phyloP scores from a whole-genome alignment of 2,329 filamentous ascomycete species.

The Fusarium citri region DNA sequence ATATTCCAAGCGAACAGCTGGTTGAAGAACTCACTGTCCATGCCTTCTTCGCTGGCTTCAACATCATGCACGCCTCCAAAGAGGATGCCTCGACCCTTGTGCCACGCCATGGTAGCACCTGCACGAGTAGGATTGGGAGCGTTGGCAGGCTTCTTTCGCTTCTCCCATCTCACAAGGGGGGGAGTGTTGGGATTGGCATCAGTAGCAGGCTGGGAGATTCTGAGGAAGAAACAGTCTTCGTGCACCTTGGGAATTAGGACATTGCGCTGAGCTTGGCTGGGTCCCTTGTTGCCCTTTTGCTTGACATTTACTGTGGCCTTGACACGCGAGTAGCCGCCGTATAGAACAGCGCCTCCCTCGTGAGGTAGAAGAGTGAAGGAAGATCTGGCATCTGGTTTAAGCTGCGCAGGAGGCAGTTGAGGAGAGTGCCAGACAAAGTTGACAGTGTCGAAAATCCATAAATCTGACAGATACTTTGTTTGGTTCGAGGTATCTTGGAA shows the following conservation, averaged over 20 bases:
- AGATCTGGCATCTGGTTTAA: conserved; percentile 90
- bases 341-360: conserved; percentile 88
- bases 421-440: conserved; percentile 88
- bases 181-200: conserved; percentile 74
- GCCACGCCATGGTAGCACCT: conserved; percentile 92
- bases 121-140: conserved; percentile 84
- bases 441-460: conserved; percentile 95
- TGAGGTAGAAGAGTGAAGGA: conserved; percentile 94
- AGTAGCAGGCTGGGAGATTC: conserved; percentile 77
- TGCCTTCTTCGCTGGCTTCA: conserved; percentile 90
- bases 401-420: conserved; percentile 77
- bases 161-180: conserved; percentile 89
- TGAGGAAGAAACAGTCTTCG: conserved; percentile 93
- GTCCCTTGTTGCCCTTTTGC: conserved; percentile 63
- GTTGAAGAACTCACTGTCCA: conserved; percentile 98
- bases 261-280: conserved; percentile 72
- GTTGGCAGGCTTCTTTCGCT: conserved; percentile 91
- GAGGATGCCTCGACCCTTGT: conserved; percentile 90
- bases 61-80: conserved; percentile 97
- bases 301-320: conserved; percentile 77
- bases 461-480: conserved; percentile 91
- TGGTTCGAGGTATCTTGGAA: conserved; percentile 97
- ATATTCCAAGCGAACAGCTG: conserved; percentile 92
- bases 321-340: conserved; percentile 92
- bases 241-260: conserved; percentile 89